phyloP scores from a whole-genome alignment of 2,329 filamentous ascomycete genomes.

The Hortaea sp. region DNA sequence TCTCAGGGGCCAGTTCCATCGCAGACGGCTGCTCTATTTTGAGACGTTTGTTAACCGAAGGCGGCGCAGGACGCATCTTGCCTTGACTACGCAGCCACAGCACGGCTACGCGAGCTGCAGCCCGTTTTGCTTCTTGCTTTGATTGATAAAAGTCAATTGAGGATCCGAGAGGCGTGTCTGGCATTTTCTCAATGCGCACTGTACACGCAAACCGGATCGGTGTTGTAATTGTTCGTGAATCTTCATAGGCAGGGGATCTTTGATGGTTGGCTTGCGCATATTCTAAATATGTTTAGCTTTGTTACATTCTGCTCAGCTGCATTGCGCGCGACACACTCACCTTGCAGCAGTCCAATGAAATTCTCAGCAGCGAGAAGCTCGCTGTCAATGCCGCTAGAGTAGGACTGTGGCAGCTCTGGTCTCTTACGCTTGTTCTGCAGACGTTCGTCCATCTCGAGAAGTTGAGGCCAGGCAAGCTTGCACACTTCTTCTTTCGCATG shows the following conservation, averaged over 20 bases:
- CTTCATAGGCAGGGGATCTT: conserved; percentile 26
- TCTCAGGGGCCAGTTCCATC: not conserved
- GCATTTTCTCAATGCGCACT: conserved; percentile 9
- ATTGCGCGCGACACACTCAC: conserved; percentile 5
- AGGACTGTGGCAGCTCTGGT: not conserved
- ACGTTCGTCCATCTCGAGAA: conserved; percentile 22
- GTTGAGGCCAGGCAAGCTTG: conserved; percentile 20
- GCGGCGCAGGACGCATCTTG: conserved; percentile 9
- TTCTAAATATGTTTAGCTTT: conserved; percentile 14
- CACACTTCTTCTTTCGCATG: conserved; percentile 33
- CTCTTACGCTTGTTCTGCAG: conserved; percentile 15
- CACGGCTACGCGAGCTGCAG: conserved; percentile 32
- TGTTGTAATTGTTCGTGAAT: conserved; percentile 23
- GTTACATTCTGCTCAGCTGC: too few species aligned
- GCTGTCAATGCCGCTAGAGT: not conserved
- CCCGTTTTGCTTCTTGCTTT: conserved; percentile 33
- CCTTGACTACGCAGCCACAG: conserved; percentile 29
- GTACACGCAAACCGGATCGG: conserved; percentile 11
- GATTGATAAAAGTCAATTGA: conserved; percentile 21
- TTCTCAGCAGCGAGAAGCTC: conserved; percentile 18
- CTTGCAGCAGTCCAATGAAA: conserved; percentile 30
- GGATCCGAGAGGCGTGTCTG: conserved; percentile 27
- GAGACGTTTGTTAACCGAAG: conserved; percentile 6
- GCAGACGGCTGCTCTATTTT: not conserved
- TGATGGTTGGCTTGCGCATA: conserved; percentile 8